These are phyloP conservation scores for Pichia sp. DNA, from an alignment of 1,139 yeast genomes.

Conservation along the genomic window DNA sequence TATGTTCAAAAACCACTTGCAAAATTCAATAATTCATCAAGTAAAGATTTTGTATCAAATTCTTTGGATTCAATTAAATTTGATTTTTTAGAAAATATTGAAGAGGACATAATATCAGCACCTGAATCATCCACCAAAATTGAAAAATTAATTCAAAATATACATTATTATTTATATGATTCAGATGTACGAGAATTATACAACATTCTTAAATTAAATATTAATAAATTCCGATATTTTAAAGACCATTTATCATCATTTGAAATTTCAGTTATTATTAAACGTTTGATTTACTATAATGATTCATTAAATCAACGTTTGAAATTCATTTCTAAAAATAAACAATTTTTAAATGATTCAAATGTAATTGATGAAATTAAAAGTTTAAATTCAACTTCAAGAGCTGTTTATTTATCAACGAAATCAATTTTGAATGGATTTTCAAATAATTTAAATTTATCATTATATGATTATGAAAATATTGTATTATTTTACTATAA, in stretches of 20 bases:
- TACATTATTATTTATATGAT: constrained; percentile 1
- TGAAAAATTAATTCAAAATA: neutral
- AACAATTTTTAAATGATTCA: neutral
- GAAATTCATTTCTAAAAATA: constrained; percentile 8
- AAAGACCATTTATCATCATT: neutral
- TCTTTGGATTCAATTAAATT: constrained; percentile 6
- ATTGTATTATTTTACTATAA: constrained; percentile 20
- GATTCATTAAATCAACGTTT: constrained; percentile 2
- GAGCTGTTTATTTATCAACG: constrained; percentile 4
- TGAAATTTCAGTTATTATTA: constrained; percentile 15
- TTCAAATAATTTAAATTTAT: neutral
- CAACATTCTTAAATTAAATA: constrained; percentile 4
- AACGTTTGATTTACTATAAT: constrained; percentile 5
- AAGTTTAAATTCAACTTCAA: neutral
- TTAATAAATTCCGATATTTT: neutral
- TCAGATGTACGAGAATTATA: constrained; percentile 7
- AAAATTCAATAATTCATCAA: neutral
- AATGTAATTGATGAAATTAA: neutral
- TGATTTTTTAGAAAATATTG: neutral
- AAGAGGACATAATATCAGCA: neutral
- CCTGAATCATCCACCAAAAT: neutral
- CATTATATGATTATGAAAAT: constrained; percentile 23
- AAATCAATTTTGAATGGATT: constrained; percentile 7
- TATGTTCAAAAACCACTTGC: neutral
- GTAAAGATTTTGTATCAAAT: neutral